phyloP scores from a whole-genome alignment of 768 basidiomycete genomes.

The Tylopilus sp. region DNA sequence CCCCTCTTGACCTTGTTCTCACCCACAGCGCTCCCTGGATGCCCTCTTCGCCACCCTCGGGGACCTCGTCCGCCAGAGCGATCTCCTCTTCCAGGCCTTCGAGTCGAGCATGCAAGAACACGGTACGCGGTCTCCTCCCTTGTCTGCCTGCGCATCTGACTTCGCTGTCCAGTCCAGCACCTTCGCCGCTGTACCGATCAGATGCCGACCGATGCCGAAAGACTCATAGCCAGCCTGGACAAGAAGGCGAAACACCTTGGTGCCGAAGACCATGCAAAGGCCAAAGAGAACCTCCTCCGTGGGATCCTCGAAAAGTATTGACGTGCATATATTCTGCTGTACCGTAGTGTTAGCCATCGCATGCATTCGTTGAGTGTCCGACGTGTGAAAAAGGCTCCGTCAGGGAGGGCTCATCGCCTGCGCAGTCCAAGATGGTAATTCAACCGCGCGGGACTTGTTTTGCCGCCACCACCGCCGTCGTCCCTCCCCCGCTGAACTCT shows the following conservation, averaged over 20 bases:
- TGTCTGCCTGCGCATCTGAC: conserved; percentile 2
- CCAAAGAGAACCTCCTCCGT: conserved; percentile 34
- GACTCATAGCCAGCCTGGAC: conserved; percentile 48
- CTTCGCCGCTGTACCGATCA: conserved; percentile 40
- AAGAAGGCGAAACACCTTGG: conserved; percentile 45
- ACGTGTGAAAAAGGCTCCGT: conserved; percentile 25
- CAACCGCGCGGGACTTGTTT: conserved; percentile 5
- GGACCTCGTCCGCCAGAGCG: conserved; percentile 46
- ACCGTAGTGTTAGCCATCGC: conserved; percentile 5
- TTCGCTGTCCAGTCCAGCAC: conserved; percentile 38
- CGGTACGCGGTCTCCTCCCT: conserved; percentile 36
- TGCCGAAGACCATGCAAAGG: conserved; percentile 31
- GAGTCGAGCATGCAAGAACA: conserved; percentile 42
- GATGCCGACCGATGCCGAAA: conserved; percentile 51
- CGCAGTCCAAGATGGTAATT: background rate
- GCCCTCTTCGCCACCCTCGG: conserved; percentile 44
- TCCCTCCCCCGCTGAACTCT: background rate
- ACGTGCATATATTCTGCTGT: background rate
- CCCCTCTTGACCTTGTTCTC: conserved; percentile 13
- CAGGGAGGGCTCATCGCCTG: background rate
- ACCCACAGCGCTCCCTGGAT: conserved; percentile 40
- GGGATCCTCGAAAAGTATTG: conserved; percentile 34
- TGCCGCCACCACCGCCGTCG: conserved; percentile 7
- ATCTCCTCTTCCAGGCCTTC: conserved; percentile 49
- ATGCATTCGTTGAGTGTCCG: background rate